Conservation (phyloP, 192 early-diverging fungal species). For the Chytriomyces hyalinus region DNA sequence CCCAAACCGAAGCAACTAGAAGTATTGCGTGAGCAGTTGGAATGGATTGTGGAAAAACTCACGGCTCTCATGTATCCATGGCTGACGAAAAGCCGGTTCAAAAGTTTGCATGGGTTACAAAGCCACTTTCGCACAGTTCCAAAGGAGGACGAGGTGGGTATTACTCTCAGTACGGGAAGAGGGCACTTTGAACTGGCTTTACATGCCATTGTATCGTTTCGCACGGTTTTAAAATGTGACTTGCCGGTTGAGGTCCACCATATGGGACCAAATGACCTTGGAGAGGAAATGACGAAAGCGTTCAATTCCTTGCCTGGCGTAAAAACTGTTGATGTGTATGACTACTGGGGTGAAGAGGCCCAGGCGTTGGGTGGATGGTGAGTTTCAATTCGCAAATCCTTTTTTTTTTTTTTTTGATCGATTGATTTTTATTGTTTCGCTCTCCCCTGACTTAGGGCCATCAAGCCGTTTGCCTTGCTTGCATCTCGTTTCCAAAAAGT, state of each 20-base stretch:
- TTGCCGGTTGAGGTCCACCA: conserved; percentile 67
- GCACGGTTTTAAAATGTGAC: conserved; percentile 41
- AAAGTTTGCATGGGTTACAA: not conserved
- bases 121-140: not conserved
- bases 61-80: conserved; percentile 29
- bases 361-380: conserved; percentile 8
- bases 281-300: not conserved
- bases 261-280: conserved; percentile 45
- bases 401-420: conserved; percentile 62
- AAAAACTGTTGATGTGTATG: conserved; percentile 34
- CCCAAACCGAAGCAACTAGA: not conserved
- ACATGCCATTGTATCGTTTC: conserved; percentile 21
- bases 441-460: not conserved
- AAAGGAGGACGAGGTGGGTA: conserved; percentile 1
- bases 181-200: conserved; percentile 32
- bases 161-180: conserved; percentile 15
- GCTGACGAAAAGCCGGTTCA: conserved; percentile 9
- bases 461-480: conserved; percentile 70
- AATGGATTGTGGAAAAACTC: conserved; percentile 8
- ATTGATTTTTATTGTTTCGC: conserved; percentile 65
- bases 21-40: not conserved
- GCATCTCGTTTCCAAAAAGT: conserved; percentile 63
- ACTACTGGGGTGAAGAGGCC: conserved; percentile 35
- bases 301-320: conserved; percentile 36
- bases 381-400: conserved; percentile 57